These are phyloP conservation scores for Talaromyces amestolkiae DNA, from an alignment of 2,329 filamentous ascomycete genomes.

Conservation along the genomic window DNA sequence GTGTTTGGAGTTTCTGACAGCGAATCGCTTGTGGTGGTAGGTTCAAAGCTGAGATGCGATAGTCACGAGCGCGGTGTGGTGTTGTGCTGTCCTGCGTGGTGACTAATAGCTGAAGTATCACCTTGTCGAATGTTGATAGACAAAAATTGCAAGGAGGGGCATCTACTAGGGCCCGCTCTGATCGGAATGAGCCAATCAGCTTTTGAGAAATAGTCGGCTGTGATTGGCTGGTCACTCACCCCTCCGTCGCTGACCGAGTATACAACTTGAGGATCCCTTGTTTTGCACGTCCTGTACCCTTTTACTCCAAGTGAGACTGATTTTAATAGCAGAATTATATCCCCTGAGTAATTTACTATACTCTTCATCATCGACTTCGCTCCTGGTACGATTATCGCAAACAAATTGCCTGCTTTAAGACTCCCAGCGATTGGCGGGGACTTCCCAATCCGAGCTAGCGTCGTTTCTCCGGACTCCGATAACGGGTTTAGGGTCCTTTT, in stretches of 20 bases:
- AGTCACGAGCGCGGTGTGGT: neutral
- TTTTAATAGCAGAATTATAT: neutral
- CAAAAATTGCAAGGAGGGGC: conserved; percentile 18
- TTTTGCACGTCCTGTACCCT: neutral
- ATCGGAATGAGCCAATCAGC: neutral
- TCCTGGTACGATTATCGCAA: neutral
- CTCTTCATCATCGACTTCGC: neutral
- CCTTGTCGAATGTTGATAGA: neutral
- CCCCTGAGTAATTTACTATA: too few species aligned
- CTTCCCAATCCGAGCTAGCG: conserved; percentile 15
- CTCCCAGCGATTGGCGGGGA: conserved; percentile 13
- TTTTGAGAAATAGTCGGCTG: neutral
- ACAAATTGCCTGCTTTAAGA: neutral
- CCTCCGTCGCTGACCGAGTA: conserved; percentile 19
- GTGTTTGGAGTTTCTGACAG: neutral
- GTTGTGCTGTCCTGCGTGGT: neutral
- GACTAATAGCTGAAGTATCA: conserved; percentile 2
- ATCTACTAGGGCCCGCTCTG: neutral
- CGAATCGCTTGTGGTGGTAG: neutral
- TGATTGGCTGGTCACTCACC: conserved; percentile 14
- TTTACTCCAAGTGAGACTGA: neutral
- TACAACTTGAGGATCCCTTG: neutral
- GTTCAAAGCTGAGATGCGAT: neutral
- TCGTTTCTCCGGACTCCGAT: conserved; percentile 20
- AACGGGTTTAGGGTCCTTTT: conserved; percentile 15